Evolutionary conservation across 768 basidiomycete species (phyloP).

Genomic region (Polyporus arcularius): DNA sequence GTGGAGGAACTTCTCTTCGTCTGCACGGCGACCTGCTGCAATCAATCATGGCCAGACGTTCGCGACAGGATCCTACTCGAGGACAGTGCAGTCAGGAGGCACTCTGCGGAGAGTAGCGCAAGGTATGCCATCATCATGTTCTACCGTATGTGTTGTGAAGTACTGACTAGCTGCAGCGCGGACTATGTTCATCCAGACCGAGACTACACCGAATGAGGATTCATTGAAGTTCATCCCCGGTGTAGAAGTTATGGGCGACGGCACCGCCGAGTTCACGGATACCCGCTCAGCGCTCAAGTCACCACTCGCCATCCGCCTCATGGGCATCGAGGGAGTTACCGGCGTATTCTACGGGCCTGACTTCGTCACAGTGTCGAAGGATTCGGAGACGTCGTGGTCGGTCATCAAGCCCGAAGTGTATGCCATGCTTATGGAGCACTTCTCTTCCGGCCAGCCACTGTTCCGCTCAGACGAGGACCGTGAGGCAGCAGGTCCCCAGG

Average conservation of each 20-base stretch:
- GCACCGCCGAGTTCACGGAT: conserved; percentile 94
- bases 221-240: conserved; percentile 99
- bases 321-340: conserved; percentile 91
- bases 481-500: conserved; percentile 85
- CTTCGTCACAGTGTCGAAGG: conserved; percentile 96
- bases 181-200: conserved; percentile 98
- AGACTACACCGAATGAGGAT: conserved; percentile 95
- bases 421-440: conserved; percentile 94
- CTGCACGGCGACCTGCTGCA: conserved; percentile 17
- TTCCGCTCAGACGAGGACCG: conserved; percentile 83
- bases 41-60: conserved; percentile 35
- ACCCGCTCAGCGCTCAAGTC: conserved; percentile 84
- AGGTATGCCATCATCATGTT: conserved; percentile 11
- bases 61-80: conserved; percentile 32
- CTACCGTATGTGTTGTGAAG: background rate
- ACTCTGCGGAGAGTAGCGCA: conserved; percentile 21
- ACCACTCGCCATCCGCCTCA: conserved; percentile 90
- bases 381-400: conserved; percentile 81
- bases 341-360: conserved; percentile 96
- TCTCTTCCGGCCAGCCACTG: conserved; percentile 85
- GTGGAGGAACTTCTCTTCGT: background rate
- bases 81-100: conserved; percentile 5
- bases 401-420: conserved; percentile 97
- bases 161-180: conserved; percentile 50
- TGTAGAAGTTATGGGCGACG: conserved; percentile 80